These are phyloP conservation scores for Penicillium goetzii DNA, from an alignment of 495 filamentous ascomycete genomes.

Conservation along the genomic window DNA sequence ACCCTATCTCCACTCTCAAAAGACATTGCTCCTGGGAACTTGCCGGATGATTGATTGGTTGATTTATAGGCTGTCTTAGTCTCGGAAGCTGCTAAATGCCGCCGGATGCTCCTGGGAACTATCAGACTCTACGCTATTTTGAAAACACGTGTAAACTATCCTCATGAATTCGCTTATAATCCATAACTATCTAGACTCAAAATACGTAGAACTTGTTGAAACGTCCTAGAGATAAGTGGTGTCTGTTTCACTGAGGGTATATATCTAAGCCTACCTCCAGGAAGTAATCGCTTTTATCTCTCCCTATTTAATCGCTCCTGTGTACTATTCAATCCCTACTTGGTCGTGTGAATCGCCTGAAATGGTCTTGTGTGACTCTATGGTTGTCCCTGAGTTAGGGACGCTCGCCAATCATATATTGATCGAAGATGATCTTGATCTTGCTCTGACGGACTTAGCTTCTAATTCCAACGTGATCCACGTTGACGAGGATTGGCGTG, in stretches of 20 bases:
- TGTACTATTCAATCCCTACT: background rate
- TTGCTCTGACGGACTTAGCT: conserved; percentile 3
- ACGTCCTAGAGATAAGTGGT: background rate
- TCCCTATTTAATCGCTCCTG: background rate
- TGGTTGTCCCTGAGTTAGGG: conserved; percentile 10
- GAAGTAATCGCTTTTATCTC: background rate
- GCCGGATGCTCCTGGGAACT: background rate
- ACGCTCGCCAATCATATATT: conserved; percentile 10
- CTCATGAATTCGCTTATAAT: background rate
- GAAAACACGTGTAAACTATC: background rate
- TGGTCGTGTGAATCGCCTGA: conserved; percentile 13
- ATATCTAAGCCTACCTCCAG: background rate
- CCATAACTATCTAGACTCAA: background rate
- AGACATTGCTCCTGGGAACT: conserved; percentile 1
- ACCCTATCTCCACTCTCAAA: too few species aligned
- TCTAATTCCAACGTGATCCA: conserved; percentile 7
- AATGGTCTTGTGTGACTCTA: conserved; percentile 10
- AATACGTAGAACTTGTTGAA: too few species aligned
- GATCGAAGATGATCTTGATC: conserved; percentile 9
- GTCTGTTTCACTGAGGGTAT: background rate
- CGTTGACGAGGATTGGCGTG: conserved; percentile 7
- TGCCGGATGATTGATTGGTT: too few species aligned
- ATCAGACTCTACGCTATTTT: conserved; percentile 2
- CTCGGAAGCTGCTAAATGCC: background rate
- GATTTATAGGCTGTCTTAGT: too few species aligned